Conservation (phyloP, 106 monocot species). For the Amphibolis antarctica region DNA sequence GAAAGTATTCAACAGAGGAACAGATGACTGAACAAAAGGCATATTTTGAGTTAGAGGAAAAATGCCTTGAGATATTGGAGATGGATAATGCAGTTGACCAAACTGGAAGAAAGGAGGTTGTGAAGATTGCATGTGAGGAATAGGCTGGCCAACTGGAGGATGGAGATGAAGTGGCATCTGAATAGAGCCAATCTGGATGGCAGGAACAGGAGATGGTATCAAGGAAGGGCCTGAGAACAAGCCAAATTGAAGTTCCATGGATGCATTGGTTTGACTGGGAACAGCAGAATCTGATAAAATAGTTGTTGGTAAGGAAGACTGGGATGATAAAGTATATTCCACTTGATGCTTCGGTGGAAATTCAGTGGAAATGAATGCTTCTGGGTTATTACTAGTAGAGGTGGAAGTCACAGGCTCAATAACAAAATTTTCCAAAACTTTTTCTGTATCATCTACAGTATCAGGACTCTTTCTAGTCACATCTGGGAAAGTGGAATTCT, state of each 20-base stretch:
- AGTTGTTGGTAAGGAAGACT: slow-evolving; percentile 5
- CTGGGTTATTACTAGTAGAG: not conserved
- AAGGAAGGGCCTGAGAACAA: slow-evolving; percentile 87
- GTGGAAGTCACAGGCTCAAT: slow-evolving; percentile 25
- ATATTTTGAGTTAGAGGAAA: slow-evolving; percentile 40
- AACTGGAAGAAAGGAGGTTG: slow-evolving; percentile 60
- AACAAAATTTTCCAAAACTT: slow-evolving; percentile 30
- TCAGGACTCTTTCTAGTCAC: slow-evolving; percentile 6
- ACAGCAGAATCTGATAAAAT: slow-evolving; percentile 21
- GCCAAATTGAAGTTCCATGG: slow-evolving; percentile 78
- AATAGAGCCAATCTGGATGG: slow-evolving; percentile 97
- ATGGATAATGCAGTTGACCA: slow-evolving; percentile 54
- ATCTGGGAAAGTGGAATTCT: slow-evolving; percentile 10
- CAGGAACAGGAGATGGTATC: slow-evolving; percentile 85
- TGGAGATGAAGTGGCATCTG: slow-evolving; percentile 90
- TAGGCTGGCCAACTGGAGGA: slow-evolving; percentile 41
- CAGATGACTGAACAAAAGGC: slow-evolving; percentile 40
- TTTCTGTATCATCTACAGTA: slow-evolving; percentile 32
- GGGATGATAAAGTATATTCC: slow-evolving; percentile 11
- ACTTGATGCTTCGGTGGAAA: slow-evolving; percentile 10
- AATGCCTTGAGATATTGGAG: slow-evolving; percentile 45
- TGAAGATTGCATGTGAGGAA: slow-evolving; percentile 49
- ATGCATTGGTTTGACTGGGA: slow-evolving; percentile 35
- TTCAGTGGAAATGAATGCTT: slow-evolving; percentile 3
- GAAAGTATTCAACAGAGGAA: slow-evolving; percentile 21